Evolutionary conservation across 176 grass and related monocot species (phyloP).

Genomic region (Otatea glauca): DNA sequence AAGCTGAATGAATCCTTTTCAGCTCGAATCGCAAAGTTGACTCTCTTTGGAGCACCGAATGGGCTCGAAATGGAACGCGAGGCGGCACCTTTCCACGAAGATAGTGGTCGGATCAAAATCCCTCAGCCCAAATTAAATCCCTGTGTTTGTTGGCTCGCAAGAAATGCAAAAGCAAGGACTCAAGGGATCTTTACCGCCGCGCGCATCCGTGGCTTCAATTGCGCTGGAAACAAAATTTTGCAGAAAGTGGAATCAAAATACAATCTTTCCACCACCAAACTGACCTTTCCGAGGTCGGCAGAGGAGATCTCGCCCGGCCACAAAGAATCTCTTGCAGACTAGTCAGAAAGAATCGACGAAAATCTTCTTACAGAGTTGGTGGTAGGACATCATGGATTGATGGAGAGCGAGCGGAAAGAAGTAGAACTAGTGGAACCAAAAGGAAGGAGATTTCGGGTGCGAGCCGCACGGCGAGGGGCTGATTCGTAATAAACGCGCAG

Average conservation of each 20-base stretch:
- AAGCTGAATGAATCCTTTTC: not conserved
- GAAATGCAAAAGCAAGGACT: not conserved
- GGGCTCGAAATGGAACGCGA: not conserved
- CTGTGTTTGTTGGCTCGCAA: not conserved
- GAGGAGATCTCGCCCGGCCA: constrained; percentile 17
- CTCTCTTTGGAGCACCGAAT: not conserved
- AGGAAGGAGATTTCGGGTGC: not conserved
- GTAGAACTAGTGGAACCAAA: not conserved
- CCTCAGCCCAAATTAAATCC: not conserved
- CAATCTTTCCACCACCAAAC: constrained; percentile 26
- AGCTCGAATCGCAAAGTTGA: not conserved
- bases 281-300: not conserved
- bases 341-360: not conserved
- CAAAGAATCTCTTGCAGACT: not conserved
- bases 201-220: not conserved
- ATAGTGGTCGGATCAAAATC: not conserved
- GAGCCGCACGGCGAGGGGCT: no score
- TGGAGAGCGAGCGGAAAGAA: not conserved
- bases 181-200: no score
- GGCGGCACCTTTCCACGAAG: no score
- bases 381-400: no score
- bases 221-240: not conserved
- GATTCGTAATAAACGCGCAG: constrained; percentile 27
- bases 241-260: not conserved
- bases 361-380: not conserved